phyloP scores from a whole-genome alignment of 345 rosid genomes.

The Durio zibethinus region DNA sequence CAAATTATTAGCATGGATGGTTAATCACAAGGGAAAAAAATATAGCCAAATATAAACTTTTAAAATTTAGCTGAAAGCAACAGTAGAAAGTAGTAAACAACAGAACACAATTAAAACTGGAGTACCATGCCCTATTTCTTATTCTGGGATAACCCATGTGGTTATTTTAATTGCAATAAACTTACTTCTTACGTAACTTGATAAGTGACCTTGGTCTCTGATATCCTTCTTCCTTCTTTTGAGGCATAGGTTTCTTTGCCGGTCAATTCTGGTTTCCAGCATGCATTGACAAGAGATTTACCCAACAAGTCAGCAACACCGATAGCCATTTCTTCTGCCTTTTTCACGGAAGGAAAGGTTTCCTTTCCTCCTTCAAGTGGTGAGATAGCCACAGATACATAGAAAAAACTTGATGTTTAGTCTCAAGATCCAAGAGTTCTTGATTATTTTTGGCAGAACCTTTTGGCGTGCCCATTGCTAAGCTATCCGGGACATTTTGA shows the following conservation, averaged over 20 bases:
- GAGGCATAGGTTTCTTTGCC: conserved; percentile 36
- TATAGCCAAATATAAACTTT: too few relatives aligned
- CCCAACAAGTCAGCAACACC: conserved; percentile 77
- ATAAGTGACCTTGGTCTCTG: conserved; percentile 63
- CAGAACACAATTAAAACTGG: background rate
- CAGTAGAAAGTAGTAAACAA: background rate
- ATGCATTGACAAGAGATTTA: conserved; percentile 62
- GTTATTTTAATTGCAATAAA: conserved; percentile 6
- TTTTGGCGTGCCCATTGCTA: conserved; percentile 92
- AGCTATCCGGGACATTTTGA: conserved; percentile 59
- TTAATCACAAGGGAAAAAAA: background rate
- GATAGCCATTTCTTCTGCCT: conserved; percentile 77
- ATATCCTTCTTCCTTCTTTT: conserved; percentile 40
- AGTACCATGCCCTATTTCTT: background rate
- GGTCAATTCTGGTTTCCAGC: conserved; percentile 75
- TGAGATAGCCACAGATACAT: conserved; percentile 91
- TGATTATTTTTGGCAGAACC: conserved; percentile 77
- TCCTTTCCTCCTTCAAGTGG: conserved; percentile 70
- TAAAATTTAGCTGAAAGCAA: too few relatives aligned
- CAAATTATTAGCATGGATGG: background rate
- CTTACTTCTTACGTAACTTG: conserved; percentile 43
- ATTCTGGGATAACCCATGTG: background rate
- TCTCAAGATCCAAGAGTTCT: conserved; percentile 82
- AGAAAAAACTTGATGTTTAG: conserved; percentile 78
- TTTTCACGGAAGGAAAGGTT: conserved; percentile 69